These are phyloP conservation scores for Myxozyma udenii DNA, from an alignment of 805 yeast species.

Conservation along the genomic window DNA sequence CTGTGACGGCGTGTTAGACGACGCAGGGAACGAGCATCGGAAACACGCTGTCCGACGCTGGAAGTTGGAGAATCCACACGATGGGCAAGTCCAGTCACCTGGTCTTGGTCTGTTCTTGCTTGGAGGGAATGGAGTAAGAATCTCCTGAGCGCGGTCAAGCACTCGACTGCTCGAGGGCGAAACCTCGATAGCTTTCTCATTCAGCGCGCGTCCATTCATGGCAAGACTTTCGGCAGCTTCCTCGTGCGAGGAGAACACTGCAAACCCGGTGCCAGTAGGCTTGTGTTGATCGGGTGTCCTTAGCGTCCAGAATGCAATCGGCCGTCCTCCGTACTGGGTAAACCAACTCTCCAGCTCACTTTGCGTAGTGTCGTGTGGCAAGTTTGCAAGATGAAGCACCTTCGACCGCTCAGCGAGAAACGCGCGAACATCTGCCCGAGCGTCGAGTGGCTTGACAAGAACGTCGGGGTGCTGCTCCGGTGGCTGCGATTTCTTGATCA, in stretches of 20 bases:
- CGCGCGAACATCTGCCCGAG: slow-evolving; percentile 64
- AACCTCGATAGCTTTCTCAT: slow-evolving; percentile 74
- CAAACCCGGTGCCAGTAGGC: slow-evolving; percentile 70
- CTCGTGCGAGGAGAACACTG: slow-evolving; percentile 77
- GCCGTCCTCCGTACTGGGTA: slow-evolving; percentile 78
- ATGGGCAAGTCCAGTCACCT: slow-evolving; percentile 97
- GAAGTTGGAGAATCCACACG: slow-evolving; percentile 91
- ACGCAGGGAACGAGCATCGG: slow-evolving; percentile 84
- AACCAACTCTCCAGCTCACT: slow-evolving; percentile 90
- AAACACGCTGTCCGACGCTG: slow-evolving; percentile 93
- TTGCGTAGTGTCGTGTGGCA: slow-evolving; percentile 85
- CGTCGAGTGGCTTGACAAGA: slow-evolving; percentile 71
- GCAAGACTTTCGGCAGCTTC: slow-evolving; percentile 76
- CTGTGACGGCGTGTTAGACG: slow-evolving; percentile 62
- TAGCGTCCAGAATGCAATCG: slow-evolving; percentile 85
- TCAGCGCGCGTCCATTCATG: slow-evolving; percentile 72
- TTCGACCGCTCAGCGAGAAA: slow-evolving; percentile 71
- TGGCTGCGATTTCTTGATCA: slow-evolving; percentile 50
- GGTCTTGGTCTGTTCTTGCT: slow-evolving; percentile 87
- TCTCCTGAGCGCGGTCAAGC: slow-evolving; percentile 76
- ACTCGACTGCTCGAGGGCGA: slow-evolving; percentile 80
- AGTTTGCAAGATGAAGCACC: slow-evolving; percentile 73
- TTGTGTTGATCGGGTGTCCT: slow-evolving; percentile 56
- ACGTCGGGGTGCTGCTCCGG: slow-evolving; percentile 52
- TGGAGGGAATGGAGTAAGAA: slow-evolving; percentile 79